Evolutionary conservation across 441 rosid genomes (phyloP), one percentile per base, ranked within the genome.

Genomic region (Codiaeum variegatum): DNA sequence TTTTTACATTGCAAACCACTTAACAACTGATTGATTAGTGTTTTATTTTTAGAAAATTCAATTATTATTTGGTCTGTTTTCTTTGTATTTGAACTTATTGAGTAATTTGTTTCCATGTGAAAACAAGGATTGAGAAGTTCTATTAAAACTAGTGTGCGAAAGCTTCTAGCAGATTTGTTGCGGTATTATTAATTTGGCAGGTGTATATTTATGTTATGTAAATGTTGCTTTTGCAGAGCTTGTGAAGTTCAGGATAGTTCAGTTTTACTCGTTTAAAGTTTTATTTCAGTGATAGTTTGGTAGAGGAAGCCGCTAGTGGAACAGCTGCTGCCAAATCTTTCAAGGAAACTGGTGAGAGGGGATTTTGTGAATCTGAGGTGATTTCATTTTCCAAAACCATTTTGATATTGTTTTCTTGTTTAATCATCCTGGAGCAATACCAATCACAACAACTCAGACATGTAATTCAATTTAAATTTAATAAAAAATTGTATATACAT

Each of bases 161-260:
- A 82, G 62, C 76, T 85, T 78, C 85, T 94, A 69, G 97, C 97
- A 0, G 95, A 90, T 62, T 72, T 74, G 15, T 78, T 92, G 21
- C 77, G 92, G 58, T 94, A 87, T 73, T 92, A 88, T 82, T 92
- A 86, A 82, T 89, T 94, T 76, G 97, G 90, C 74, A 89, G 97
- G 97, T 91, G 84, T 21, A 34, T 23, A 31, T 67, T 21, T 58
- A 32, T 36, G 52, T 24, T 61, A 9, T 38, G 32, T 28, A 36
- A 36, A 15, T 23, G 3, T 36, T 12, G 36, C 31, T 55, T 64
- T 10, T 52, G 42, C 24, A 6, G 26, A 58, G 31, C 18, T 19
- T 68, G 67, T 29, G 18, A 55, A 18, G 7, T 47, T 44, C 24
- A 55, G 21, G 28, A 51, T 16, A 29, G 10, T 60, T 62, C 23